phyloP scores from a whole-genome alignment of 768 basidiomycete genomes.

The Phanerochaete carnosa region DNA sequence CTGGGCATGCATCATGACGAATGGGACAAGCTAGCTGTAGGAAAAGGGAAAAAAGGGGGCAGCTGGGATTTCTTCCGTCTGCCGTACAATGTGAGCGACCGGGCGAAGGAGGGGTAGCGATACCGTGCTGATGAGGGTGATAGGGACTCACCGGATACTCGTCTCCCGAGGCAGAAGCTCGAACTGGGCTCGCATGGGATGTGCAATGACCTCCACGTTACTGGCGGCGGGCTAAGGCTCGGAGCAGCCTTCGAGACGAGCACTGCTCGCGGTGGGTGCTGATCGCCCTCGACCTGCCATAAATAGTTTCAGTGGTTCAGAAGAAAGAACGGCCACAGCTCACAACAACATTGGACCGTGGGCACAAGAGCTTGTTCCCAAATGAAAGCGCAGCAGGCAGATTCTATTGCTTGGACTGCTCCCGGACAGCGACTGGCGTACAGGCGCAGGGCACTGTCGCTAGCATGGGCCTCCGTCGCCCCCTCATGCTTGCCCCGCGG shows the following conservation, averaged over 20 bases:
- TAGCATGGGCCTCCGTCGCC: no score
- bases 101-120: neutral
- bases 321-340: neutral
- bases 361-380: neutral
- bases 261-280: neutral
- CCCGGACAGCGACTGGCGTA: neutral
- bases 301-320: conserved; percentile 6
- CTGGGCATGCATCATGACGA: neutral
- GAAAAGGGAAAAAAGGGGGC: neutral
- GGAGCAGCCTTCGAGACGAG: neutral
- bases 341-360: conserved; percentile 1
- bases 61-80: neutral
- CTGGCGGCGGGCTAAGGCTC: neutral
- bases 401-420: neutral
- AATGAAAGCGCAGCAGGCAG: neutral
- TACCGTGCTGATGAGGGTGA: conserved; percentile 3
- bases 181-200: neutral
- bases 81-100: conserved; percentile 6
- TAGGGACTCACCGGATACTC: conserved; percentile 4
- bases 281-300: neutral
- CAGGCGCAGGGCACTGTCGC: no score
- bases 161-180: conserved; percentile 1
- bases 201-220: neutral
- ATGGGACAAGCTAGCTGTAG: neutral
- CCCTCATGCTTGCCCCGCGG: no score